Evolutionary conservation across 495 filamentous ascomycete species (phyloP), one percentile per base, ranked within the genome.

Genomic region (Aspergillus egyptiacus): DNA sequence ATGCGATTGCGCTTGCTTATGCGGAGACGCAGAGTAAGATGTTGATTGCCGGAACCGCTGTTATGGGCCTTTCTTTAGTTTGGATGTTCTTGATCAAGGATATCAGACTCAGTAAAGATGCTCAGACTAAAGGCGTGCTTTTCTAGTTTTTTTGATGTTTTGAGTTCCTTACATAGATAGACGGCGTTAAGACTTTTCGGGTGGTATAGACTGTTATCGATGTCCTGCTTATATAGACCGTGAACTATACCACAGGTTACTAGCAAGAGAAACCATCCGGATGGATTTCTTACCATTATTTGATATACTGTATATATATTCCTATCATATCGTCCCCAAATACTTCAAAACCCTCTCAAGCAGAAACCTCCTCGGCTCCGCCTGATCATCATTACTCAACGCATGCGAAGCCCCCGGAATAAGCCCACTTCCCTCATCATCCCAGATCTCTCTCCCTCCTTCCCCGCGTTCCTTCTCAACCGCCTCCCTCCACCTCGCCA

Each of bases 1-100:
- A 68, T 15, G 83, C 79, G 2, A 84, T 86, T 51, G 56, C 71
- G 10, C 19, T 52, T 25, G 74, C 82, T 9, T 85, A 84, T 56
- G 76, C 71, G 11, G 71, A 77, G 15, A 64, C 73, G 2, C 79
- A 83, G 55, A 68, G 59, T 43, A 65, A 68, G 37, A 78, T 83
- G 75, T 61, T 81, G 37, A 74, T 78, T 58, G 76, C 61, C 5
- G 74, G 57, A 5, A 65, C 63, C 1, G 57, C 65, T 4, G 64
- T 83, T 15, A 71, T 76, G 61, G 68, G 60, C 10, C 24, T 82
- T n/a, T 70, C 65, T 7, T 37, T 81, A 11, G 61, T 67, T 6
- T 67, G 59, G 42, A 69, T 78, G 13, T 31, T 67, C 14, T 48
- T 77, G 35, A 82, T 78, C 66, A 64, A 73, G 37, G 74, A 84